Percentiles rank a stretch among this genome's conserved stretches.
phyloP scores from a whole-genome alignment of 2,329 filamentous ascomycete genomes.

The Cordyceps militaris region DNA sequence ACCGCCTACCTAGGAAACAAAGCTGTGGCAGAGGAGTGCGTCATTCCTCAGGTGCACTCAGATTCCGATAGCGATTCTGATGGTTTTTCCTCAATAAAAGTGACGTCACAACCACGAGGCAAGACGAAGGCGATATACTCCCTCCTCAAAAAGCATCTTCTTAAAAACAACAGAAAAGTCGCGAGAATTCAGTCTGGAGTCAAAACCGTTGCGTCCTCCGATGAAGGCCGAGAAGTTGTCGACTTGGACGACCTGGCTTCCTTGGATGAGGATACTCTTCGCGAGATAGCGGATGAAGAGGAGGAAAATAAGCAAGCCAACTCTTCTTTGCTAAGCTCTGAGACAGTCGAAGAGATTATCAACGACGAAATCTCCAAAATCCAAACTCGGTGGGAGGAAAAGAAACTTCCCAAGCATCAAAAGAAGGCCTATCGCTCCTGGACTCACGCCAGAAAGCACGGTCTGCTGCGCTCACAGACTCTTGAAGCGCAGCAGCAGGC shows the following conservation, averaged over 20 bases:
- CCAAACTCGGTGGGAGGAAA: slow-evolving; percentile 49
- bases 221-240: slow-evolving; percentile 34
- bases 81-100: neutral
- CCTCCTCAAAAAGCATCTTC: slow-evolving; percentile 34
- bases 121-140: slow-evolving; percentile 37
- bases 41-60: slow-evolving; percentile 12
- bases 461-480: slow-evolving; percentile 21
- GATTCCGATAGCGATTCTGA: neutral
- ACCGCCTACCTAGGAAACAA: slow-evolving; percentile 31
- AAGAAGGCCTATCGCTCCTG: slow-evolving; percentile 55
- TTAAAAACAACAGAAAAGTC: slow-evolving; percentile 20
- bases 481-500: slow-evolving; percentile 35
- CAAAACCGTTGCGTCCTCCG: slow-evolving; percentile 9
- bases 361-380: slow-evolving; percentile 45
- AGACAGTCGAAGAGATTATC: slow-evolving; percentile 43
- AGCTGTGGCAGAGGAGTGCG: slow-evolving; percentile 19
- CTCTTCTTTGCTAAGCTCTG: neutral
- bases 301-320: slow-evolving; percentile 24
- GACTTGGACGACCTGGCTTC: slow-evolving; percentile 31
- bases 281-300: slow-evolving; percentile 54
- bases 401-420: slow-evolving; percentile 48
- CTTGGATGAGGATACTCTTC: slow-evolving; percentile 49
- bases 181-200: slow-evolving; percentile 5
- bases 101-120: slow-evolving; percentile 30
- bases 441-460: slow-evolving; percentile 43